Evolutionary conservation across 148 eudicot genomes (phyloP).

Genomic region (Camellia lanceoleosa): DNA sequence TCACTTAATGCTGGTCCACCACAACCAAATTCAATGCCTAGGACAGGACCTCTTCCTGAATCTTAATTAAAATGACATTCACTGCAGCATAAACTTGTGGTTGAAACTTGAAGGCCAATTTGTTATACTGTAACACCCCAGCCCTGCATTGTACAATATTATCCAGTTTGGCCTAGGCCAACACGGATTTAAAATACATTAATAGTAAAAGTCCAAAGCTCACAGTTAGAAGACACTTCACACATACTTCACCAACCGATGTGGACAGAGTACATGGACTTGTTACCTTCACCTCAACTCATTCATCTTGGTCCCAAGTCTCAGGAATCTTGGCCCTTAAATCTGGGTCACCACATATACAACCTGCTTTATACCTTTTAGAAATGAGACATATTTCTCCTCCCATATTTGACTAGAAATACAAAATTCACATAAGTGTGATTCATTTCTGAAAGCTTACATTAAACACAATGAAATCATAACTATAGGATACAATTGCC

Average conservation of each 20-base stretch:
- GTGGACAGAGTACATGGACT: too few relatives aligned
- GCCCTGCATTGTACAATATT: too few relatives aligned
- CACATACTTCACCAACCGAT: too few relatives aligned
- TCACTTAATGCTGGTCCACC: background rate
- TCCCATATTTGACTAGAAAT: background rate
- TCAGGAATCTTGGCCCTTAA: too few relatives aligned
- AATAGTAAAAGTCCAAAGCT: too few relatives aligned
- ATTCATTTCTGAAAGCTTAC: background rate
- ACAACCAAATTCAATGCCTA: background rate
- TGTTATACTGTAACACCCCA: too few relatives aligned
- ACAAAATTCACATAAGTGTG: too few relatives aligned
- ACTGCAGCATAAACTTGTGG: background rate
- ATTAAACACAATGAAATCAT: background rate
- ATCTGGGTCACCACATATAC: background rate
- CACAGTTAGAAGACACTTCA: too few relatives aligned
- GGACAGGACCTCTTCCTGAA: background rate
- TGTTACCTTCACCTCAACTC: too few relatives aligned
- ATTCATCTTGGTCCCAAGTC: too few relatives aligned
- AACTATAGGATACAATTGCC: background rate
- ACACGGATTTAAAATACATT: too few relatives aligned
- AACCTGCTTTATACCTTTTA: background rate
- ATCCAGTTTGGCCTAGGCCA: too few relatives aligned
- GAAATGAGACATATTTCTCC: background rate
- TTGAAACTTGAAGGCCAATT: background rate
- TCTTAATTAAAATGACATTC: background rate